Evolutionary conservation across 2,329 filamentous ascomycete species (phyloP), one percentile per base, ranked within the genome.

Genomic region (Orbilia blumenaviensis): DNA sequence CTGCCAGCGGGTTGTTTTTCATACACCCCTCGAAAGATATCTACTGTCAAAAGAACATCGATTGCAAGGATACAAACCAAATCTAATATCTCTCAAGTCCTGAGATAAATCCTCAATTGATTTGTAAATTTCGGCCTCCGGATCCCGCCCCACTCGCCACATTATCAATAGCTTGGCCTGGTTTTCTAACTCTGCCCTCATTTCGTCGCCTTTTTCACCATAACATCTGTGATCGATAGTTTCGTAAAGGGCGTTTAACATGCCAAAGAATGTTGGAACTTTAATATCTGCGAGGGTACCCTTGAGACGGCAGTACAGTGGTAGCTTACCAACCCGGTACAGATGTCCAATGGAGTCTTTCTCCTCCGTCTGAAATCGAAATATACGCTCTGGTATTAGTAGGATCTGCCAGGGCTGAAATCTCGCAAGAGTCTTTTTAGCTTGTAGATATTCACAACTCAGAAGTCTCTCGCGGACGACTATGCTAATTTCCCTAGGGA

Each of bases 331-430:
- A 14, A 63, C 56, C 34, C 7, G 23, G 23, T n/a, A n/a, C n/a
- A n/a, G n/a, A n/a, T n/a, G n/a, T n/a, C n/a, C n/a, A n/a, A n/a
- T n/a, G n/a, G n/a, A n/a, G n/a, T n/a, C n/a, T n/a, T n/a, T n/a
- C n/a, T n/a, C 23, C 4, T 36, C 18, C 1, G 18, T 25, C 2
- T 63, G 18, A 38, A 67, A 75, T 21, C 64, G 48, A 23, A 75
- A 67, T 5, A 64, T 56, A 32, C 48, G 27, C 9, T 75, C 71
- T 1, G 63, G 71, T 21, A 75, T 75, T 21, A 75, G 10, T 36
- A 75, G 1, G 27, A 75, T 68, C 38, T 75, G 71, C 63, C 71
- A 75, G 6, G 63, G 71, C 10, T 75, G 62, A 23, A 75, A 75
- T 3, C 54, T 25, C 14, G 68, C 2, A 16, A 21, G 34, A 6